A percentile compares a stretch with the other conserved stretches of the same genome.
These are phyloP conservation scores for Ophiosphaerella herpotricha DNA, from an alignment of 2,329 filamentous ascomycete species.

Conservation along the genomic window DNA sequence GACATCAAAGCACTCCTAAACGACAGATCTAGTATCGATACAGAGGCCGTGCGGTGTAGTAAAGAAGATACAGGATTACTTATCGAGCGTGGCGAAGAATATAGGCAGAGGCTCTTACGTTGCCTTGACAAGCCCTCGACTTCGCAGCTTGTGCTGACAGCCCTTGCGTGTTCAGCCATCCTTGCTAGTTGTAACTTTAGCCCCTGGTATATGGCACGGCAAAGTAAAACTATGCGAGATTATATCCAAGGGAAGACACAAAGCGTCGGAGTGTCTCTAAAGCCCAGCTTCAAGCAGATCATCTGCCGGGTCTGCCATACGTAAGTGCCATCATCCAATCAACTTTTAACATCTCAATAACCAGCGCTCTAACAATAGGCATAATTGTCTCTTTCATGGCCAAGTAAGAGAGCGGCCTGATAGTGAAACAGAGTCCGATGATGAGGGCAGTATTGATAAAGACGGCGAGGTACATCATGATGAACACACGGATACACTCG, in stretches of 20 bases:
- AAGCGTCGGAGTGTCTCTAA: not conserved
- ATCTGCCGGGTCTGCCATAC: constrained; percentile 40
- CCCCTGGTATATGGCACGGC: constrained; percentile 49
- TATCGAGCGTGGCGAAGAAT: constrained; percentile 32
- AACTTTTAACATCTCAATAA: not conserved
- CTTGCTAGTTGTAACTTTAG: constrained; percentile 41
- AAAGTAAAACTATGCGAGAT: constrained; percentile 21
- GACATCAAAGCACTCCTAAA: constrained; percentile 15
- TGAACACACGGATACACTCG: not conserved
- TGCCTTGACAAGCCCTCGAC: constrained; percentile 31
- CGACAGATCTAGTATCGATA: constrained; percentile 32
- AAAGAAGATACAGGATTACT: constrained; percentile 4
- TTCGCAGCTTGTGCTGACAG: constrained; percentile 35
- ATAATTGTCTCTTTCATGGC: constrained; percentile 50
- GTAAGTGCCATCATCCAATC: constrained; percentile 19
- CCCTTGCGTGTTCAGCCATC: constrained; percentile 45
- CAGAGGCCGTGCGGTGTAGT: constrained; percentile 16
- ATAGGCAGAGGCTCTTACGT: constrained; percentile 39
- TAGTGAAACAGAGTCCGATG: not conserved
- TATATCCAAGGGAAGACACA: constrained; percentile 8
- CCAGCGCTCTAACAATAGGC: constrained; percentile 20
- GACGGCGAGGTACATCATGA: constrained; percentile 1
- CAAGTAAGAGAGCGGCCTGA: constrained; percentile 40
- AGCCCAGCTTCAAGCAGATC: constrained; percentile 24
- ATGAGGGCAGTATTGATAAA: constrained; percentile 4